These are phyloP conservation scores for Polyplosphaeria fusca DNA, from an alignment of 495 filamentous ascomycete genomes.

Conservation along the genomic window DNA sequence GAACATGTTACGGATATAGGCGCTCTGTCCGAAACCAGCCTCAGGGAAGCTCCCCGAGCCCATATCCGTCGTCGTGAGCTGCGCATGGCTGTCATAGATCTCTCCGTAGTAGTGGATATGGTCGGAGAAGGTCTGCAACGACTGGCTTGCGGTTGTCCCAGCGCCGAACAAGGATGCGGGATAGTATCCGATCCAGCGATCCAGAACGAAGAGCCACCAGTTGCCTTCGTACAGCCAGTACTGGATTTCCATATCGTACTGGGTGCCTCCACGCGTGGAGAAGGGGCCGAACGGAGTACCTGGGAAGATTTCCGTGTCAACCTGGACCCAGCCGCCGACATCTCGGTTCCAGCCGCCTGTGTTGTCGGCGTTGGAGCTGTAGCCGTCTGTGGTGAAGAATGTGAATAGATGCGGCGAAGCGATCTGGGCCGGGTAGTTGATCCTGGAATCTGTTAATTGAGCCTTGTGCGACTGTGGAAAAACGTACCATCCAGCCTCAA, in stretches of 20 bases:
- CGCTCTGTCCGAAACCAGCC: conserved; percentile 11
- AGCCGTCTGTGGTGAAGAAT: conserved; percentile 21
- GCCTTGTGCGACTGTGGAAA: not conserved
- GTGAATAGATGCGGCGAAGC: conserved; percentile 18
- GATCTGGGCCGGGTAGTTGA: conserved; percentile 16
- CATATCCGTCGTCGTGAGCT: conserved; percentile 22
- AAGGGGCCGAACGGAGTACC: conserved; percentile 8
- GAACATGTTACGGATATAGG: conserved; percentile 14
- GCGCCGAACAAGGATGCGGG: conserved; percentile 14
- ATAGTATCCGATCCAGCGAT: conserved; percentile 23
- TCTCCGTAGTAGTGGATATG: conserved; percentile 19
- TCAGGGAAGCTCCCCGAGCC: conserved; percentile 17
- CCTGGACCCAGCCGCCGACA: conserved; percentile 18
- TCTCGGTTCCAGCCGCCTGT: conserved; percentile 22
- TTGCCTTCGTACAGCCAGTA: conserved; percentile 11
- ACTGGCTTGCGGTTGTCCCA: conserved; percentile 2
- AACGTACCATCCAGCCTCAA: conserved; percentile 18
- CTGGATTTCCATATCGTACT: conserved; percentile 19
- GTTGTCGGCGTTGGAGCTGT: conserved; percentile 11
- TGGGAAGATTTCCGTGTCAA: conserved; percentile 17
- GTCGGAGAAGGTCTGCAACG: not conserved
- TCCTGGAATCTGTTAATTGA: conserved; percentile 19
- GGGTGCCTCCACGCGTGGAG: conserved; percentile 9
- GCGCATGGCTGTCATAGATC: conserved; percentile 19
- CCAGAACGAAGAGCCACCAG: conserved; percentile 21